Evolutionary conservation across 2,329 filamentous ascomycete genomes (phyloP), one percentile per base, ranked within the genome.

Genomic region (Fusarium luffae): DNA sequence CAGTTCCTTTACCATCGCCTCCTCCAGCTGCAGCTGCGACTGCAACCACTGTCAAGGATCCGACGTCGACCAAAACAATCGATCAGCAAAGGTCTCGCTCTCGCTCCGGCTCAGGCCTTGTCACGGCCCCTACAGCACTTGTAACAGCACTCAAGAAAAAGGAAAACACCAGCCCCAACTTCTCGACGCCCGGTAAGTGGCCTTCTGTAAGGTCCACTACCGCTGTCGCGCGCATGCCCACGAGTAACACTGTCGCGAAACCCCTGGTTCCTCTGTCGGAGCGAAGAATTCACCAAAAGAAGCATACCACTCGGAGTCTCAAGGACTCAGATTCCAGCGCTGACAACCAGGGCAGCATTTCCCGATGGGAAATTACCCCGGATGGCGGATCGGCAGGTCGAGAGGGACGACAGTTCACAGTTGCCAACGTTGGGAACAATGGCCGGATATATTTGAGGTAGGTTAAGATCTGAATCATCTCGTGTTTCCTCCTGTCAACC

Each of bases 371-470:
- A 56, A 82, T 89, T 60, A 81, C 84, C n/a, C 84, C 86, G 13
- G 90, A 93, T 74, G 86, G 86, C 62, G 81, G 84, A 60, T 87
- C 89, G 48, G 87, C 84, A 57, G 86, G 87, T 34, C 85, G 90
- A 63, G 88, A 90, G 77, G 90, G 89, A 50, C 87, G 90, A 57
- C 89, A 93, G 75, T 94, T 95, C 77, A 90, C 91, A 4, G 92
- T 95, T 57, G 89, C 90, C 52, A 94, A 94, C 78, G 92, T 95
- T 63, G 92, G 92, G 25, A 92, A 93, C 77, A 93, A 94, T 80
- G 92, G 92, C 41, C 89, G 90, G 77, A 93, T 95, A 79, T 95
- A 93, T 79, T 78, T 95, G 71, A 92, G 91, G 91, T 94, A 88
- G 55, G 60, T 66, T 40, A 52, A 34, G 50, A 42, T 37, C 28